Base-by-base conservation (phyloP, 106 monocot species). In the Platanthera guangdongensis region DNA sequence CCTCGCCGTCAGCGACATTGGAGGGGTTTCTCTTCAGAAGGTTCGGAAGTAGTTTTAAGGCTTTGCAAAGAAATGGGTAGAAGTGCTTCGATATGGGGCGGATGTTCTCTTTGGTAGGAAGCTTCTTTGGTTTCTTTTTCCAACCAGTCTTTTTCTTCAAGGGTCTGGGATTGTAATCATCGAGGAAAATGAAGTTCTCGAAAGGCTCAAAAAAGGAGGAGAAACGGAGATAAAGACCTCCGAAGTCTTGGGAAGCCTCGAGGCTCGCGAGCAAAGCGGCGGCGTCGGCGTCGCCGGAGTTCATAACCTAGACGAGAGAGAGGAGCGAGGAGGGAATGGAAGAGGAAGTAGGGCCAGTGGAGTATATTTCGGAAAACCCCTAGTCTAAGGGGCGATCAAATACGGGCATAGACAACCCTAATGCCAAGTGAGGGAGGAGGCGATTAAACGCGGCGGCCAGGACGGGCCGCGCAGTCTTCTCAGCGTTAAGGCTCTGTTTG, bases 41-140 rank as follows among this genome's bases (percentile, higher is more conserved):
- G 45, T 78, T 22, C 28, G 88, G 83, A 57, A 92, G 78, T 21
- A 81, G 68, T 70, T 88, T 86, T 18, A 92, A 79, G 30, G 79
- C 72, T 53, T 81, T 78, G 77, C 81, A 82, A 64, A 92, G 75
- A 80, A 92, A 88, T 1, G 86, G 85, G 65, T 87, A 82, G 80
- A 86, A 92, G 68, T 81, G 77, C 75, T 88, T 90, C 14, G 95
- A 90, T 4, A 88, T 76, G 5, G 85, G 78, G 21, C 88, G 89
- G 77, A 88, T 73, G 2, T 51, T 52, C 46, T 21, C 45, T 9
- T 71, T 25, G 51, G 74, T 75, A 25, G 62, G n/a, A 10, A 51
- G 30, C 47, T 47, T 48, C 39, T 57, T 57, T 0, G 30, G 15
- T 4, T 72, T 83, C 79, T 84, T 84, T 77, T 69, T 81, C 78